Base-by-base conservation (phyloP, 1,284 basidiomycete species). In the Anthracocystis panici-leucophaei region DNA sequence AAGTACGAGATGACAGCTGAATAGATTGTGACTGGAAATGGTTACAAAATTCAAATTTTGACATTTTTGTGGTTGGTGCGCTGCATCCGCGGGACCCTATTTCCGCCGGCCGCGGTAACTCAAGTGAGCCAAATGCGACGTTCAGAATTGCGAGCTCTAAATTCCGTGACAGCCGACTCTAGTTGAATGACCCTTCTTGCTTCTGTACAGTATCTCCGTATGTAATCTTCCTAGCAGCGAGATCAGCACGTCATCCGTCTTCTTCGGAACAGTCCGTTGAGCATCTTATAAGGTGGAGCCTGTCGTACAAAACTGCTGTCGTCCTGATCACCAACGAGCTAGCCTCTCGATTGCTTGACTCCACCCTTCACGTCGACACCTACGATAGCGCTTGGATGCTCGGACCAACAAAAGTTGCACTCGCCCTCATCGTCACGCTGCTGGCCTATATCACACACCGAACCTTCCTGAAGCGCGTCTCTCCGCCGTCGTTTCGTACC, bases 391-490 rank as follows among this genome's bases (percentile, higher is more conserved):
- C 33, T 41, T 59, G 60, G 12, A 70, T 65, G 68, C 38, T 54
- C 3, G 23, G 50, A 23, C 49, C 54, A 38, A 5, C 51, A 10
- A 38, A 44, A 35, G 27, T 41, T 21, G 57, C 45, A 10, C n/a
- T 71, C 46, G 25, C 33, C 29, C n/a, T 65, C 11, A 10, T 61
- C 27, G 27, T 62, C 41, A 49, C 50, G 7, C 27, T 65, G 51
- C 40, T 57, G 12, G 59, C 63, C 21, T 65, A 46, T 18, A 7
- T 65, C 50, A 21, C 55, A 9, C 54, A 45, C n/a, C 58, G 51
- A 40, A 45, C 42, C 21, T 12, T 45, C 9, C 11, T 57, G 23
- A 5, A 21, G 16, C 51, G 41, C 20, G 2, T n/a, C 35, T 53
- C 48, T 0, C 3, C 11, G 6, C 29, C 20, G 1, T 20, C 46